Evolutionary conservation across 306 rosid species (phyloP), one percentile per base, ranked within the genome.

Genomic region (Prunus davidiana): DNA sequence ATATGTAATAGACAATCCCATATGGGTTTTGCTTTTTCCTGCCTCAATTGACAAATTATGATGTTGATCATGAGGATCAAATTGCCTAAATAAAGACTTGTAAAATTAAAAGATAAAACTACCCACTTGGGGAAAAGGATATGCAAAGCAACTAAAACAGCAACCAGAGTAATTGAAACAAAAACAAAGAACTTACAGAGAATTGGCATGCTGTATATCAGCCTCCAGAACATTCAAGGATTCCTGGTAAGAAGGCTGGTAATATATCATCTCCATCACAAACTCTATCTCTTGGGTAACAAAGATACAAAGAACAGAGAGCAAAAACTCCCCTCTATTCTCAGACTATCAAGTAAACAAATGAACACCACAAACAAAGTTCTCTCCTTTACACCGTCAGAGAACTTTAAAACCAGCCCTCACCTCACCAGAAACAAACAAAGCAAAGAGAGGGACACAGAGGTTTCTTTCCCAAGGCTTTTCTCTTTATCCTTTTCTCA

Each of bases 121-220:
- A 9, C 72, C 76, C 76, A 57, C 22, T 6, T 34, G 78, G 46
- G n/a, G 1, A 15, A 46, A 74, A 73, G 61, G 32, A 49, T 22
- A 75, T 13, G 18, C 46, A 68, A 18, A 76, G 19, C 45, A 61
- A 69, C 65, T 16, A 28, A 49, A 46, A 15, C 15, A 6, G 72
- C 22, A 71, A 69, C 15, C 27, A 63, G 34, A 76, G 16, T n/a
- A 30, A 76, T 27, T 0, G 11, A 76, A 25, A n/a, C 2, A 68
- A 19, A 47, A 13, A 4, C 20, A 67, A 24, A 19, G 38, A 83
- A 87, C 93, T 88, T 60, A 96, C 99, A 96, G 79, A 83, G 96
- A 79, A 89, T 96, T 96, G 18, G 99, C 99, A 75, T 90, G 91
- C 64, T 89, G 96, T 43, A 96, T 89, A 86, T 96, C 99, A 81